Conservation (phyloP, 1,284 basidiomycete genomes). For the Phlebopus sp. region DNA sequence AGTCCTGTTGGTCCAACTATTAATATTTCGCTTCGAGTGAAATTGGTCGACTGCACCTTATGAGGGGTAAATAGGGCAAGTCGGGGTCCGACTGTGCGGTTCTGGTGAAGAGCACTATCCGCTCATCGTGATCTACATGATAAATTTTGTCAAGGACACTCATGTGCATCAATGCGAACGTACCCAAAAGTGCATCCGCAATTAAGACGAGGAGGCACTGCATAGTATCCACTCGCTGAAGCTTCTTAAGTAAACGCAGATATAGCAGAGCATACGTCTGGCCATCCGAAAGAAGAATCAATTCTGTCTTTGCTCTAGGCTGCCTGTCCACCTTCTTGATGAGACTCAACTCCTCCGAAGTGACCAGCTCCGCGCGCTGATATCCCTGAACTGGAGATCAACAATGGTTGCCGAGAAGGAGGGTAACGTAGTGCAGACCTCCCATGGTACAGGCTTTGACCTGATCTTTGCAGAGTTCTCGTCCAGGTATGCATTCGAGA, state of each 20-base stretch:
- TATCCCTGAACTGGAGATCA: constrained; percentile 64
- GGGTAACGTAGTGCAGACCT: constrained; percentile 50
- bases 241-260: constrained; percentile 88
- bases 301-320: constrained; percentile 68
- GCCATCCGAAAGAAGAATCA: constrained; percentile 76
- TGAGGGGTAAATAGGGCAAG: constrained; percentile 80
- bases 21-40: background rate
- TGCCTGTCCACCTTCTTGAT: constrained; percentile 90
- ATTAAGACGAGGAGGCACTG: constrained; percentile 91
- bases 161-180: constrained; percentile 15
- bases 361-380: constrained; percentile 91
- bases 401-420: constrained; percentile 14
- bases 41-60: constrained; percentile 52
- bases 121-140: constrained; percentile 68
- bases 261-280: constrained; percentile 86
- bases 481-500: constrained; percentile 86
- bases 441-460: constrained; percentile 93
- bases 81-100: constrained; percentile 66
- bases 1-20: constrained; percentile 44
- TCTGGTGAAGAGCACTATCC: constrained; percentile 70
- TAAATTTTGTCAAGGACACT: background rate
- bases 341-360: constrained; percentile 83
- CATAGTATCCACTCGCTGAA: constrained; percentile 90
- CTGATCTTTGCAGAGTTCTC: constrained; percentile 86
- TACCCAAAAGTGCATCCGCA: constrained; percentile 85